Base-by-base conservation (phyloP, 176 grass and related monocot species). In the Neostapfia colusana region DNA sequence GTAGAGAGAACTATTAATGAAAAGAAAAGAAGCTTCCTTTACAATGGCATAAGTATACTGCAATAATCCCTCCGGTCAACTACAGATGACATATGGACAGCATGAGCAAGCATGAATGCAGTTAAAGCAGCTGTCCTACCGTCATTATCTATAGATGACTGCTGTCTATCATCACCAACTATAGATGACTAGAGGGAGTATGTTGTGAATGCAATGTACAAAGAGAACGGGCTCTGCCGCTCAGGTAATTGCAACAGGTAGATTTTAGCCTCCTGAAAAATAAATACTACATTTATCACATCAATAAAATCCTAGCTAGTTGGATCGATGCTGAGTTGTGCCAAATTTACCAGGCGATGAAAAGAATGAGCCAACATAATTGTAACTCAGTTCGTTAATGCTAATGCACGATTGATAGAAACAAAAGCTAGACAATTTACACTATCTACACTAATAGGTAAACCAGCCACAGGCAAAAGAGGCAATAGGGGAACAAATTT, bases 1-100 rank as follows among this genome's bases (percentile, higher is more conserved):
- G 9, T n/a, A 65, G 23, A 39, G 20, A 68, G 7, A 67, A 70
- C 17, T n/a, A 24, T 10, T 16, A 6, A 16, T 34, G 15, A 37
- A 37, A 75, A 84, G 45, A 4, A 62, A 83, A 80, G 7, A 23
- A 58, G 55, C 55, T 26, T 26, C 55, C 55, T 58, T 58, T 24
- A 49, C 43, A 24, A 13, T 23, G 21, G 21, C 21, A 58, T 58
- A 26, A 12, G 21, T 26, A 26, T 56, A 56, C 7, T 56, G 20
- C 17, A 51, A 51, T 58, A 26, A 25, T 12, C 21, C 55, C 55
- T 58, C 55, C 4, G 10, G 23, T 58, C 2, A 58, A 58, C 55
- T 58, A 58, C 23, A 21, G 18, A 54, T 54, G 18, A n/a, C 18
- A 54, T 54, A n/a, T n/a, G 6, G 50, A 20, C 18, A 54, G 20